phyloP scores from a whole-genome alignment of 192 early-diverging fungal genomes.

The Backusella liffmaniae region DNA sequence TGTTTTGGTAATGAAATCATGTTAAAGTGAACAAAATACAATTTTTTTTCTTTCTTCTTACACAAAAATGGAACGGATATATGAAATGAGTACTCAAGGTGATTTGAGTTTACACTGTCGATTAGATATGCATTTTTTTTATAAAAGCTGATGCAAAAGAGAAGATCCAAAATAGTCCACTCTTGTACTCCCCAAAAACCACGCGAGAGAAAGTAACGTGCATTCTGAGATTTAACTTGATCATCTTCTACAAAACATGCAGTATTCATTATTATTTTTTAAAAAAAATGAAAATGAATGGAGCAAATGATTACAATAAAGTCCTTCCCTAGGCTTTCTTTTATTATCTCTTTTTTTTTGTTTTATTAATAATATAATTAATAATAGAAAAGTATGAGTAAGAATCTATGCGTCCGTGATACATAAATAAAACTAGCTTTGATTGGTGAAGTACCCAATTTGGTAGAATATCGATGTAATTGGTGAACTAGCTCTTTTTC shows the following conservation, averaged over 20 bases:
- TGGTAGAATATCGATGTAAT: not conserved
- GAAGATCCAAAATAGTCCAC: not conserved
- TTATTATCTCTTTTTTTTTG: not conserved
- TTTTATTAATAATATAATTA: not conserved
- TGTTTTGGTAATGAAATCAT: not conserved
- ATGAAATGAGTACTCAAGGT: no score
- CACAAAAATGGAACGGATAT: not conserved
- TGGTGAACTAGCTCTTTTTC: not conserved
- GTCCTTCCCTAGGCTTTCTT: not conserved
- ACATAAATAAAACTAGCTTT: not conserved
- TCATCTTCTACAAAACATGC: not conserved
- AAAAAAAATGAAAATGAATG: not conserved
- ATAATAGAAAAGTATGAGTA: not conserved
- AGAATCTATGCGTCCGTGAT: not conserved
- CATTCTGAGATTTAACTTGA: not conserved
- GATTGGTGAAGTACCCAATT: not conserved
- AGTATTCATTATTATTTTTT: not conserved
- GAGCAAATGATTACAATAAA: not conserved
- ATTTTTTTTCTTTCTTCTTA: no score
- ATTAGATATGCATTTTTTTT: no score
- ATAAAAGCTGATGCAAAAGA: not conserved
- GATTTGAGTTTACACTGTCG: no score
- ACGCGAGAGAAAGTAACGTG: not conserved
- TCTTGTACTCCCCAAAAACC: not conserved
- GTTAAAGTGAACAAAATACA: no score